These are phyloP conservation scores for Chlamydomonas sp. DNA, from an alignment of 139 green algal species.

Conservation along the genomic window DNA sequence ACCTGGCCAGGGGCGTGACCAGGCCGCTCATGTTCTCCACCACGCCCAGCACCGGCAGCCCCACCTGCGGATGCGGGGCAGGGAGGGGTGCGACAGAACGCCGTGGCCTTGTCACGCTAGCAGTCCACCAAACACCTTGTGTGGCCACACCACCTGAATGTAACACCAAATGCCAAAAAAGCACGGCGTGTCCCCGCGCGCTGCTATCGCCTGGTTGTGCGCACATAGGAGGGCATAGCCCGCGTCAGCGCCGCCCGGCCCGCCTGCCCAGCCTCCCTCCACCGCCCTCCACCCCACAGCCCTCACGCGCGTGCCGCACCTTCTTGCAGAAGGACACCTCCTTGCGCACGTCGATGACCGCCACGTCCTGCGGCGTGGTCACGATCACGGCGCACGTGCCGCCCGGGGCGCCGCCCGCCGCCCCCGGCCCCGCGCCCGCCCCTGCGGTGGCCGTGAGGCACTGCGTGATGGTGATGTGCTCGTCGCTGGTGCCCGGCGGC, in stretches of 20 bases:
- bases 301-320: slow-evolving; percentile 49
- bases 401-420: slow-evolving; percentile 8
- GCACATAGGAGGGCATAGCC: neutral
- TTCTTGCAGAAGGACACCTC: slow-evolving; percentile 99
- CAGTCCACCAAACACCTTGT: too few relatives aligned
- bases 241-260: too few relatives aligned
- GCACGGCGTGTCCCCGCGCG: too few relatives aligned
- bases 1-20: slow-evolving; percentile 49
- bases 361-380: slow-evolving; percentile 89
- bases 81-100: neutral
- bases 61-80: slow-evolving; percentile 23
- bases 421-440: neutral
- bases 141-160: too few relatives aligned
- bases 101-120: too few relatives aligned
- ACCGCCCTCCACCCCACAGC: too few relatives aligned
- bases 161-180: too few relatives aligned
- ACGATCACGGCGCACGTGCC: slow-evolving; percentile 59
- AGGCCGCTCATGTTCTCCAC: slow-evolving; percentile 98
- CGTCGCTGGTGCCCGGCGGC: slow-evolving; percentile 95
- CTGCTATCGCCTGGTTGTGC: neutral
- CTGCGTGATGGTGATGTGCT: slow-evolving; percentile 98
- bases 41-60: slow-evolving; percentile 89
- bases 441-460: slow-evolving; percentile 52
- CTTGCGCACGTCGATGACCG: slow-evolving; percentile 97
- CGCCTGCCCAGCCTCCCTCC: too few relatives aligned